Conservation (phyloP, 257 asterid species). For the Marsdenia floribunda region DNA sequence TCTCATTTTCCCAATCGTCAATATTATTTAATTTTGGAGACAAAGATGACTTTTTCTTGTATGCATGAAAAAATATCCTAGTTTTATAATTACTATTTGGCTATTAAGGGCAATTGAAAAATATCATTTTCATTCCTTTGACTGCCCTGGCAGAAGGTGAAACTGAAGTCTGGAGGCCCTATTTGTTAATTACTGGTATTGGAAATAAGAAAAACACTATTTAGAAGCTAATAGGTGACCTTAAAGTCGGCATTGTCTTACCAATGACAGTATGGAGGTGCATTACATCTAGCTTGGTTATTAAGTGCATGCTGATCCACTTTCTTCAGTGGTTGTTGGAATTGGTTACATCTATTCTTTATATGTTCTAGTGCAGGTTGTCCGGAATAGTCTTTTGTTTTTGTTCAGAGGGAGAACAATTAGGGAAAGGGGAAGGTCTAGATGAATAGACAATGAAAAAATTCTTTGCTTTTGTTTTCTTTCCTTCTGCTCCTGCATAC, state of each 20-base stretch:
- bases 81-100: not conserved
- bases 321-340: not conserved
- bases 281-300: not conserved
- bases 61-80: not conserved
- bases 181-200: not conserved
- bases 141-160: not conserved
- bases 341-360: not conserved
- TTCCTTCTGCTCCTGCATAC: not conserved
- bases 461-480: not conserved
- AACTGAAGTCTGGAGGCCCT: not conserved
- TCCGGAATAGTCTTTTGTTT: not conserved
- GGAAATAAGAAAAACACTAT: not conserved
- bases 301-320: not conserved
- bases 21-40: not conserved
- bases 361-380: not conserved
- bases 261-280: not conserved
- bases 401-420: not conserved
- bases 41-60: not conserved
- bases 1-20: slow-evolving; percentile 15
- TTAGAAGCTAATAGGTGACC: not conserved
- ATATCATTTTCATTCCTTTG: not conserved
- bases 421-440: not conserved
- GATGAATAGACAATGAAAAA: not conserved
- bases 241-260: not conserved
- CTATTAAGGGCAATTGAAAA: not conserved